Evolutionary conservation across 805 yeast species (phyloP), one percentile per base, ranked within the genome.

Genomic region (Candida qinlingensis): DNA sequence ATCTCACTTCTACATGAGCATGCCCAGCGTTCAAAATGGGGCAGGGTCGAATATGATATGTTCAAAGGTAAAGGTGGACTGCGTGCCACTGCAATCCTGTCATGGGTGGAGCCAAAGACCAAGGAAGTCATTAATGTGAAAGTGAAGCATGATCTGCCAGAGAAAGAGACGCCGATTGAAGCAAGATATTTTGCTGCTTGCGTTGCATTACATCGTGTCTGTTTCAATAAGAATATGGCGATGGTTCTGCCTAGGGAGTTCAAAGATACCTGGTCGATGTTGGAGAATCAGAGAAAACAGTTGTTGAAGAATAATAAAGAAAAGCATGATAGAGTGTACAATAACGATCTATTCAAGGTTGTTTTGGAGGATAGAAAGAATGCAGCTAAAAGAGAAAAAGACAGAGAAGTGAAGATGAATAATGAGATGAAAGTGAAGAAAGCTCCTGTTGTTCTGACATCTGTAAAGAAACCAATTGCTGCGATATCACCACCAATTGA

Each of bases 111-210:
- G 56, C 96, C 96, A 0, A 89, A 87, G 61, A 81, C 96, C 0
- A 80, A 79, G 41, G 90, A 87, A 55, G 58, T 74, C 5, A 76
- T 91, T 37, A 66, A 68, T 2, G 74, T 89, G 3, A 71, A 74
- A 46, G 77, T 81, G 70, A 73, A 57, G 6, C 80, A 77, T 7
- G 59, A 76, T 4, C 73, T 83, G 6, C 66, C 69, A 4, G 83
- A 91, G 0, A 89, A 86, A 56, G 87, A 81, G 41, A 88, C 97
- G 0, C 78, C 96, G 2, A 72, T 88, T 33, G 97, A 91, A 57
- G 97, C 98, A 1, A 76, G 97, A 42, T 96, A 91, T 63, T 76
- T 77, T 58, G 90, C 92, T 0, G 97, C 99, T 0, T 90, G 97
- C 0, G 87, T 85, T 55, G 94, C 92, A 0, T 65, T 92, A 52